Evolutionary conservation across 495 filamentous ascomycete species (phyloP), one percentile per base, ranked within the genome.

Genomic region (Neurospora terricola): DNA sequence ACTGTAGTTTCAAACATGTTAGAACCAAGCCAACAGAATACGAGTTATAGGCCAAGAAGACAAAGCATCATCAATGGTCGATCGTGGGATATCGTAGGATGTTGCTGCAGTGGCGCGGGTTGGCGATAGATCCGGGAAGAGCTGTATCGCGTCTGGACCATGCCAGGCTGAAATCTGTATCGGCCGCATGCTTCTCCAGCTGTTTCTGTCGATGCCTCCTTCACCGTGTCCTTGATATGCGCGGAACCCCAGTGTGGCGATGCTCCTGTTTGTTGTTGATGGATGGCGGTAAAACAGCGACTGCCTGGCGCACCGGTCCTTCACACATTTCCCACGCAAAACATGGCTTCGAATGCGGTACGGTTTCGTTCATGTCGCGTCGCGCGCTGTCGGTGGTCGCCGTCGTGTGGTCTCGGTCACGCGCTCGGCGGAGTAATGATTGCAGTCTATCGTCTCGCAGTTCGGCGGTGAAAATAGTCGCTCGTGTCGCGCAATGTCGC

Each of bases 1-100:
- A 90, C 96, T 97, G 78, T 66, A 34, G 27, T 84, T 82, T 74
- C 69, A 71, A 73, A 69, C 27, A 10, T 27, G 75, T 80, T 43
- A 81, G 79, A 71, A 77, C 74, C 40, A 38, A 14, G 36, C 77
- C 75, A 78, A 75, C 74, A 12, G 38, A 72, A 21, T 18, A 66
- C 23, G 14, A 34, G 6, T 16, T 18, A 18, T 34, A 9, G 27
- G 27, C 3, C 54, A 18, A 66, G 27, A 66, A 34, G 54, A 66
- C 54, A 66, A 3, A 4, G 14, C 54, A 66, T 66, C 27, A 66
- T 66, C 14, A 34, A 4, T 14, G 14, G 14, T 34, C 54, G 14
- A 36, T 66, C 54, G 54, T 34, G 54, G 54, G 27, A 30, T 66
- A 18, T 66, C 30, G 54, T 18, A 16, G 4, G 14, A 18, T 66